Base-by-base conservation (phyloP, 306 rosid species). In the Citrullus colocynthis region DNA sequence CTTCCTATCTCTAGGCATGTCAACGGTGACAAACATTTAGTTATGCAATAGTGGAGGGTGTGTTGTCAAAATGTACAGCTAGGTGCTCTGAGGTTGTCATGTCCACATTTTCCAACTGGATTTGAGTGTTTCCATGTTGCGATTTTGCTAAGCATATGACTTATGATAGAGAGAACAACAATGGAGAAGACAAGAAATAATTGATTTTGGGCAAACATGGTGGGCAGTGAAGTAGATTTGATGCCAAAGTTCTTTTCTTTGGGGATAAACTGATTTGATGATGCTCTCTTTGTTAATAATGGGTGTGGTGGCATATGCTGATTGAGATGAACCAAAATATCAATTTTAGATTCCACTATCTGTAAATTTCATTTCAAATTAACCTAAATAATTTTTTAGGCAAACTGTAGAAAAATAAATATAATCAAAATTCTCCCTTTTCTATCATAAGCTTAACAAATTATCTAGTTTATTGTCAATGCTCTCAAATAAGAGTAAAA, bases 21-120 rank as follows among this genome's bases (percentile, higher is more conserved):
- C 45, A 42, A 42, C 6, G 55, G 18, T n/a, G 52, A 39, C 74
- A 39, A 66, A 66, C 74, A 39, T 18, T 9, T 0, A 62, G 16
- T 32, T 36, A 17, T 32, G 42, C 64, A 21, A 60, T 10, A 62
- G 16, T 17, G 42, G 11, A 12, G 52, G 52, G 14, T 66, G 74
- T 66, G 9, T 66, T 39, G 51, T 66, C 74, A 9, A 66, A 64
- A 16, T 42, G 51, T 66, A 18, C 73, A 66, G 12, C 74, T 18
- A 18, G 16, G 52, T 41, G 51, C 17, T 32, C 1, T 66, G 30
- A 62, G 20, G 42, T 14, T 65, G 30, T 36, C 57, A 44, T 44
- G 75, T 70, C 75, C 75, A 44, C 55, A 44, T 44, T 70, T 44
- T 44, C 36, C 75, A 69, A 42, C 56, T 41, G 75, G 75, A 21